A percentile compares a stretch with the other conserved stretches of the same genome.
Conservation (phyloP, 2,329 filamentous ascomycete species). For the Chaetomiaceae sp. region DNA sequence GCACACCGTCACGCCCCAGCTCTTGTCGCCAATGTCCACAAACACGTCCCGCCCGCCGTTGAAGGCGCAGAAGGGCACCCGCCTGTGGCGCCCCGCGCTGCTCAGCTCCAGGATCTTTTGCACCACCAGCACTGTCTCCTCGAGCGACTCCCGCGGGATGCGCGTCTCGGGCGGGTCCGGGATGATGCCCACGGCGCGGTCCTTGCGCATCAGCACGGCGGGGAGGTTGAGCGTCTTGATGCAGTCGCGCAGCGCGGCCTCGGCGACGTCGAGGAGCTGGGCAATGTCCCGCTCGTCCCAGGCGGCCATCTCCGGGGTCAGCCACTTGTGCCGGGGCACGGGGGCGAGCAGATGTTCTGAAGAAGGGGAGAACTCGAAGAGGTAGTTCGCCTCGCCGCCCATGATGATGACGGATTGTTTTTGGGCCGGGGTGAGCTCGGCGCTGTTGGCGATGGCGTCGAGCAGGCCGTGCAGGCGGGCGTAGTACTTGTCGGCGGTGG, state of each 20-base stretch:
- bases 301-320: conserved; percentile 69
- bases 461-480: conserved; percentile 80
- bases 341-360: conserved; percentile 64
- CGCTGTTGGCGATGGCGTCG: conserved; percentile 63
- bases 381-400: conserved; percentile 93
- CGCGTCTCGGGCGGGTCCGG: conserved; percentile 58
- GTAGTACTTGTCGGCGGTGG: conserved; percentile 80
- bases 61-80: conserved; percentile 91
- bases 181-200: conserved; percentile 76
- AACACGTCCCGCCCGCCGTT: conserved; percentile 98
- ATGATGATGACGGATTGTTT: conserved; percentile 83
- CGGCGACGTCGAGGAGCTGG: conserved; percentile 81
- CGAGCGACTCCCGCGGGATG: conserved; percentile 81
- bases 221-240: conserved; percentile 73
- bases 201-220: conserved; percentile 78
- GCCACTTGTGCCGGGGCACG: conserved; percentile 63
- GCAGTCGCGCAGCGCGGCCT: conserved; percentile 77
- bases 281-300: conserved; percentile 76
- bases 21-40: conserved; percentile 97
- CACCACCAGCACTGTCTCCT: conserved; percentile 91
- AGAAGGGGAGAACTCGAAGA: conserved; percentile 70
- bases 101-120: conserved; percentile 88
- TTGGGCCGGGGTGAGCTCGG: conserved; percentile 56
- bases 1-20: conserved; percentile 88
- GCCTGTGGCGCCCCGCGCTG: conserved; percentile 50